Percentiles rank a stretch among this genome's conserved stretches.
phyloP scores from a whole-genome alignment of 2,329 filamentous ascomycete species.

The Chrysoporthe cubensis region DNA sequence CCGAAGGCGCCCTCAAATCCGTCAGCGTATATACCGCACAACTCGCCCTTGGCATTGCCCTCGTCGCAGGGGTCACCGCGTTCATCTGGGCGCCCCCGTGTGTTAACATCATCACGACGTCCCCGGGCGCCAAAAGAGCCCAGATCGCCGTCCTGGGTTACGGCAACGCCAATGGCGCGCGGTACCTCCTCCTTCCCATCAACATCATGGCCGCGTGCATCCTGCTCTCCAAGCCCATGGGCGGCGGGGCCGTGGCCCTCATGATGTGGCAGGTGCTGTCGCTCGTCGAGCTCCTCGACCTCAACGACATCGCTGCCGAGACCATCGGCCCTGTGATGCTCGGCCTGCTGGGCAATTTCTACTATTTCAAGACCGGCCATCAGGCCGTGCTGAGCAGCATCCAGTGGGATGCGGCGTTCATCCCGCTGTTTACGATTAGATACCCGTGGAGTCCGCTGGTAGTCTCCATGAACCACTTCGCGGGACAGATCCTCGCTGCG shows the following conservation, averaged over 20 bases:
- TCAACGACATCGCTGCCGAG: constrained; percentile 63
- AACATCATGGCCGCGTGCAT: constrained; percentile 78
- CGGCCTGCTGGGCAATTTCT: constrained; percentile 86
- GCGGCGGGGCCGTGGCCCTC: constrained; percentile 79
- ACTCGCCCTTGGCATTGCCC: constrained; percentile 74
- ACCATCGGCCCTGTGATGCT: constrained; percentile 84
- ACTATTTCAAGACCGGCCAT: constrained; percentile 98
- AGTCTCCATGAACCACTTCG: constrained; percentile 84
- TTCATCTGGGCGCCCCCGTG: constrained; percentile 87
- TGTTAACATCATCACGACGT: constrained; percentile 68
- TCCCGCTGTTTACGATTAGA: constrained; percentile 77
- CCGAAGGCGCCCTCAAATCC: constrained; percentile 70
- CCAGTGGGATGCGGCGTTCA: constrained; percentile 96
- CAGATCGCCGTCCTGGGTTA: constrained; percentile 85
- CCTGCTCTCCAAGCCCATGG: constrained; percentile 93
- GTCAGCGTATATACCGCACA: constrained; percentile 80
- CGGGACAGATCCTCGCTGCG: constrained; percentile 82
- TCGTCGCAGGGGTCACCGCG: constrained; percentile 82
- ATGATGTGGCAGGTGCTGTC: constrained; percentile 89
- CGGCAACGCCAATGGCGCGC: constrained; percentile 88
- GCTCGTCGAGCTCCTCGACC: constrained; percentile 66
- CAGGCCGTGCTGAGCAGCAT: constrained; percentile 86
- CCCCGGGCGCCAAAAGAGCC: constrained; percentile 46
- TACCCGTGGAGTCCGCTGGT: constrained; percentile 91
- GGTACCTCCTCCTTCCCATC: constrained; percentile 82